Percentiles rank a stretch among this genome's conserved stretches.
Evolutionary conservation across 306 rosid species (phyloP).

Genomic region (Cicer chorassanicum): DNA sequence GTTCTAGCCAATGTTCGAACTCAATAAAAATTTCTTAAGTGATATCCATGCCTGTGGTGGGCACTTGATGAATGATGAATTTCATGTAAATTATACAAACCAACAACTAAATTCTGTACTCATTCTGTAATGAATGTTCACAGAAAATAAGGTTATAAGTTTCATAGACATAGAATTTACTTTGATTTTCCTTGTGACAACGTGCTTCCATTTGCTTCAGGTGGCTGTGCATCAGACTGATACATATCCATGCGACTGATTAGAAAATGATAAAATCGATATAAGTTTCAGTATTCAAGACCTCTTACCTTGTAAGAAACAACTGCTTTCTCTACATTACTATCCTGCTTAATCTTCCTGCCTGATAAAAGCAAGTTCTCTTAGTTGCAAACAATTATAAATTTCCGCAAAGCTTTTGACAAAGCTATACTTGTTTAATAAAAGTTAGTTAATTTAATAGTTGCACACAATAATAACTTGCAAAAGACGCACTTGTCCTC

Average conservation of each 20-base stretch:
- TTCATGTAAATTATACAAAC: no score
- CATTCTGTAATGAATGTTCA: neutral
- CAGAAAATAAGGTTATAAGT: constrained; percentile 12
- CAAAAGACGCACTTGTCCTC: constrained; percentile 25
- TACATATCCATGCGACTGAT: constrained; percentile 43
- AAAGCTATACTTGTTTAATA: constrained; percentile 1
- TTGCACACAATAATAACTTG: constrained; percentile 40
- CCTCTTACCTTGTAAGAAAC: constrained; percentile 75
- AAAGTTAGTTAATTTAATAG: constrained; percentile 1
- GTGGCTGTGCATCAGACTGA: constrained; percentile 62
- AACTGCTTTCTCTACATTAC: constrained; percentile 74
- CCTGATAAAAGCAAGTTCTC: constrained; percentile 54
- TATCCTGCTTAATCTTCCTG: constrained; percentile 57
- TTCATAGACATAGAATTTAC: constrained; percentile 52
- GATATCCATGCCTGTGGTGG: constrained; percentile 15
- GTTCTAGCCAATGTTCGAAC: no score
- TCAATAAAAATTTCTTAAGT: neutral
- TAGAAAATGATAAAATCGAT: constrained; percentile 37
- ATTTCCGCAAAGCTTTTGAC: constrained; percentile 26
- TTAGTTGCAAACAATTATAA: constrained; percentile 42
- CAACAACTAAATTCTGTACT: constrained; percentile 24
- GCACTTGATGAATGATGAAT: neutral
- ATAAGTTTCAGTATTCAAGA: constrained; percentile 37
- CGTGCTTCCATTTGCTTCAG: constrained; percentile 67
- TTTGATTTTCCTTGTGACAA: constrained; percentile 71